Percentiles rank a stretch among this genome's conserved stretches.
phyloP scores from a whole-genome alignment of 163 green algal species.

The Scenedesmus sp. region DNA sequence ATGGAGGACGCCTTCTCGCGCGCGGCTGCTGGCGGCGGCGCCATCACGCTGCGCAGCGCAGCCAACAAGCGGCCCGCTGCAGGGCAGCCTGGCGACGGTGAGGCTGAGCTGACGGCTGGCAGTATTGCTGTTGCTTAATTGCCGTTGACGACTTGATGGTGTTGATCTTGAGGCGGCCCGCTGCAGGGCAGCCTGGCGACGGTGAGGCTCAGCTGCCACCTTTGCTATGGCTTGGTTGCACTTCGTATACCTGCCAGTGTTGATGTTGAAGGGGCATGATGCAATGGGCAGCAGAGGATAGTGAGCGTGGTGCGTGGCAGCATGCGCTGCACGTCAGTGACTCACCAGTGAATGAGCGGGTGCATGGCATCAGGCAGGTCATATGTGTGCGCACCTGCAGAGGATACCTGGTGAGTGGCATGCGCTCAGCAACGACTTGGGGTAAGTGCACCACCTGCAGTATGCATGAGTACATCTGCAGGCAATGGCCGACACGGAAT shows the following conservation, averaged over 20 bases:
- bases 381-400: too few species aligned
- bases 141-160: too few species aligned
- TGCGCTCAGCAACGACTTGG: too few species aligned
- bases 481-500: neutral
- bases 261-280: too few species aligned
- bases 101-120: neutral
- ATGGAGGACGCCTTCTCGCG: constrained; percentile 63
- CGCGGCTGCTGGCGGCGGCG: constrained; percentile 56
- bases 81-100: neutral
- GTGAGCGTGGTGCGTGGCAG: neutral
- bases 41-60: constrained; percentile 59
- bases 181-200: too few species aligned
- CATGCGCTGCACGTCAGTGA: neutral
- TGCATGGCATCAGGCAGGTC: neutral
- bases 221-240: too few species aligned
- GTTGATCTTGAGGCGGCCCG: too few species aligned
- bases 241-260: too few species aligned
- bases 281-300: too few species aligned
- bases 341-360: neutral
- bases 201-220: too few species aligned
- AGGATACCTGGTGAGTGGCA: too few species aligned
- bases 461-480: neutral
- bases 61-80: neutral
- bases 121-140: neutral
- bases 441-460: neutral